Percentiles rank a stretch among this genome's conserved stretches.
phyloP scores from a whole-genome alignment of 1,139 yeast species.

The Yamadazyma aaseri region DNA sequence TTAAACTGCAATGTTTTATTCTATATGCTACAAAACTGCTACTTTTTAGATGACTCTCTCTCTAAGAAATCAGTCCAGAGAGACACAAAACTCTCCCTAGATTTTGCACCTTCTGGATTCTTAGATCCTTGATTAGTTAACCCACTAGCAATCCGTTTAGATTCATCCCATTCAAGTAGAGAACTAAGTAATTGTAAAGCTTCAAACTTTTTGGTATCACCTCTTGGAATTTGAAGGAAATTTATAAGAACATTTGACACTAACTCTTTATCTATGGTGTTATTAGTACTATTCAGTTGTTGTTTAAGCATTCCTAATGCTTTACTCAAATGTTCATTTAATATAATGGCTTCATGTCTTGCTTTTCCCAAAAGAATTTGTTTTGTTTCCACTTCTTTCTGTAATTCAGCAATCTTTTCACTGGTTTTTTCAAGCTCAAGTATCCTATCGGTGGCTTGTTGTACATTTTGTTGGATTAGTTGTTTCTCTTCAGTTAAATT shows the following conservation, averaged over 20 bases:
- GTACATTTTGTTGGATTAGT: conserved; percentile 4
- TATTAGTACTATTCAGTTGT: conserved; percentile 59
- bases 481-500: conserved; percentile 11
- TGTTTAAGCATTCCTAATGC: conserved; percentile 79
- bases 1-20: not conserved
- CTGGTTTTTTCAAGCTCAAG: conserved; percentile 13
- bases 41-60: conserved; percentile 54
- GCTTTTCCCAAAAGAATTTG: conserved; percentile 82
- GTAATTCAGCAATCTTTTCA: conserved; percentile 13
- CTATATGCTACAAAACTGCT: not conserved
- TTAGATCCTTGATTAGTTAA: conserved; percentile 39
- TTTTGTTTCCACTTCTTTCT: conserved; percentile 57
- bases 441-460: conserved; percentile 12
- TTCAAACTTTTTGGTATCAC: conserved; percentile 92
- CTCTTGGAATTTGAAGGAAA: conserved; percentile 84
- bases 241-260: conserved; percentile 83
- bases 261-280: conserved; percentile 81
- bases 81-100: conserved; percentile 74
- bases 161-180: conserved; percentile 85
- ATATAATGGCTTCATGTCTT: conserved; percentile 91
- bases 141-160: conserved; percentile 80
- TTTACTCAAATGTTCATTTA: conserved; percentile 91
- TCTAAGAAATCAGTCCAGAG: conserved; percentile 89
- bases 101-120: conserved; percentile 18
- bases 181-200: conserved; percentile 82